Evolutionary conservation across 768 basidiomycete genomes (phyloP).

Genomic region (Termitomyces sp.): DNA sequence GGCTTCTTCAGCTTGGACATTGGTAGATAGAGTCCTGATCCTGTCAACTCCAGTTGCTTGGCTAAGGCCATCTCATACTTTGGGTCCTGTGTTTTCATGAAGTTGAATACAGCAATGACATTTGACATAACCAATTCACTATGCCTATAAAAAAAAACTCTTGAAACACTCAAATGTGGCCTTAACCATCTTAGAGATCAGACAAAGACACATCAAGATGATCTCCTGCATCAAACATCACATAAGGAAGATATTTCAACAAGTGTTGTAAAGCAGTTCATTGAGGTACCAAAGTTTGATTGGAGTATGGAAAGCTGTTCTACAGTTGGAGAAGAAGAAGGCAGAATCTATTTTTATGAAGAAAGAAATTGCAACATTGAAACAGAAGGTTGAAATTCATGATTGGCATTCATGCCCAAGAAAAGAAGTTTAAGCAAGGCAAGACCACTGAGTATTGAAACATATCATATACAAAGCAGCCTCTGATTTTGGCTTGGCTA

Average conservation of each 20-base stretch:
- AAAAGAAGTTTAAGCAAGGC: neutral
- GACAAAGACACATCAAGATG: no score
- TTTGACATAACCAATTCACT: neutral
- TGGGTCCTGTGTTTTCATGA: no score
- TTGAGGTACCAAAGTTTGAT: no score
- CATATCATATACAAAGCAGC: conserved; percentile 3
- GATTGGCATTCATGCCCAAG: conserved; percentile 3
- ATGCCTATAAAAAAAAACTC: neutral
- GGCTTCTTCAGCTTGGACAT: no score
- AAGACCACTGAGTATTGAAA: neutral
- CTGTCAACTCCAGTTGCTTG: no score
- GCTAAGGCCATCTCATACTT: no score
- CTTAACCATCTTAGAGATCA: no score
- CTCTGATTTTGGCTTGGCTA: conserved; percentile 3
- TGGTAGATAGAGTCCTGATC: no score
- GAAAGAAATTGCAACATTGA: conserved; percentile 20
- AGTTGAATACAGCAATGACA: neutral
- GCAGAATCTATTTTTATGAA: neutral
- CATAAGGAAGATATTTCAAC: neutral
- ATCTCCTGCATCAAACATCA: neutral
- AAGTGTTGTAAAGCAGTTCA: neutral
- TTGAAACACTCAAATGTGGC: neutral
- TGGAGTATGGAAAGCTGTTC: no score
- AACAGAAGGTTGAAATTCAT: conserved; percentile 23
- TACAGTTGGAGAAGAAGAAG: no score